Base-by-base conservation (phyloP, 2,329 filamentous ascomycete species). In the Neonectria hederae region DNA sequence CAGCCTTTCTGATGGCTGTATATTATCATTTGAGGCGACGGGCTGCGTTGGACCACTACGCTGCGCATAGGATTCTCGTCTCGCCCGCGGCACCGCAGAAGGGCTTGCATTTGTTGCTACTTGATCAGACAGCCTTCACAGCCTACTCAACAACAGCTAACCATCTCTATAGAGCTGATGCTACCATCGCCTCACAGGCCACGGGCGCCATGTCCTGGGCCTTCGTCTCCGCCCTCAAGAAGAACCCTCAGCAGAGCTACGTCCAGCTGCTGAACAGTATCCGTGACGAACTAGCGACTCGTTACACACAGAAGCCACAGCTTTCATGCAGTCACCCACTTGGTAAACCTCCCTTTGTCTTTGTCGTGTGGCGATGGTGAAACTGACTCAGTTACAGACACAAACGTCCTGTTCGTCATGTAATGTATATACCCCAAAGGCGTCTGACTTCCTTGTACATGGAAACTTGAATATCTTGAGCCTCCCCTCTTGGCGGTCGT, bases 121-220 rank as follows among this genome's bases (percentile, higher is more conserved):
- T 49, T 22, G n/a, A 11, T 22, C 13, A 14, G 10, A 26, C 21
- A 21, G 26, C 10, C 22, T 40, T 19, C 38, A 54, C 3, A 48
- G 24, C 24, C 24, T 26, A 4, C 30, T 11, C 24, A 35, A 24
- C 24, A 24, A 58, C 24, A 24, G 59, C 70, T 75, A 65, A 74
- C 67, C 24, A 48, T 17, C 3, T 21, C 59, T 51, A 53, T 73
- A 97, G 94, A 69, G 92, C 93, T 79, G 96, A 99, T 78, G 94
- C 95, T n/a, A 92, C 89, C 21, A 97, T 98, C 73, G 89, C 87
- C 38, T 91, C 94, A 55, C 88, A 97, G 80, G 95, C 96, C 28
- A 98, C 96, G 0, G 96, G 96, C 56, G 96, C 96, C 76, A 98
- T 99, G 96, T 97, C 94, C 1, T 98, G 92, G 90, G 96, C 96